Percentiles rank a stretch among this genome's conserved stretches.
Conservation (phyloP, 495 filamentous ascomycete species). For the Parmelia sp. region DNA sequence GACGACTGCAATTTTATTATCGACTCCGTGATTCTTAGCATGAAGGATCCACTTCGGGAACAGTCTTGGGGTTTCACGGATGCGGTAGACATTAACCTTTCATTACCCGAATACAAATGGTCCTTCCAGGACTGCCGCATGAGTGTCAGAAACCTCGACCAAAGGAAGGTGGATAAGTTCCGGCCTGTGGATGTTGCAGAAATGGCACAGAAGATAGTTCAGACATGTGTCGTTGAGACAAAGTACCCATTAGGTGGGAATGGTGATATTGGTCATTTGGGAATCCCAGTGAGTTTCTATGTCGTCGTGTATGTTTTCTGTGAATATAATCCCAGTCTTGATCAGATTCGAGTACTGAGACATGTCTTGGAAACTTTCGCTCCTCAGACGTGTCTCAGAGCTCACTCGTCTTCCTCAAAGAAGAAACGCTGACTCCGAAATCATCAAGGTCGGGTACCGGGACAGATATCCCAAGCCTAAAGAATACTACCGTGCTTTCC, state of each 20-base stretch:
- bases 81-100: not conserved
- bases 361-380: no score
- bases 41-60: not conserved
- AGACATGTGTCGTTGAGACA: not conserved
- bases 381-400: no score
- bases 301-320: not conserved
- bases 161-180: not conserved
- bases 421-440: no score
- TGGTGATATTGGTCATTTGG: not conserved
- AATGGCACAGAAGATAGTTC: not conserved
- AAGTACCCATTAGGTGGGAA: not conserved
- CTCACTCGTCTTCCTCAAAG: no score
- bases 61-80: not conserved
- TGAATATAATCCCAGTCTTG: no score
- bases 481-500: not conserved
- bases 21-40: not conserved
- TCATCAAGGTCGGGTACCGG: no score
- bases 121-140: not conserved
- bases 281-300: not conserved
- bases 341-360: no score
- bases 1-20: not conserved
- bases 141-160: not conserved
- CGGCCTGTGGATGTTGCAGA: slow-evolving; percentile 1
- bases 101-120: not conserved
- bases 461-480: no score